Conservation (phyloP, 2,329 filamentous ascomycete genomes). For the Sphaerulina musiva region DNA sequence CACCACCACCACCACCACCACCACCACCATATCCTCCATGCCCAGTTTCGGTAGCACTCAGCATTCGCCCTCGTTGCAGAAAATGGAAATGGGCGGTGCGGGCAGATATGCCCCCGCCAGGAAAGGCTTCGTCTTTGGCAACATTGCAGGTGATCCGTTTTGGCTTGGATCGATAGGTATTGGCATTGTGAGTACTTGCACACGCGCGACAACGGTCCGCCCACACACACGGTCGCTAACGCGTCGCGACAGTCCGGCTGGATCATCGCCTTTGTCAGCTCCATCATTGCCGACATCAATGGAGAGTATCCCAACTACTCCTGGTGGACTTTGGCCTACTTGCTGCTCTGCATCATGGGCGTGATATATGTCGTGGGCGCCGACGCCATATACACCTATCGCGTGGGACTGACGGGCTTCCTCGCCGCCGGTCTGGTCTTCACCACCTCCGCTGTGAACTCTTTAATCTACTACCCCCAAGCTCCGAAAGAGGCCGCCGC, state of each 20-base stretch:
- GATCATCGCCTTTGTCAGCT: slow-evolving; percentile 85
- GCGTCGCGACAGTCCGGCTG: slow-evolving; percentile 67
- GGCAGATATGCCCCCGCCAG: slow-evolving; percentile 34
- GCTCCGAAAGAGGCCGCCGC: slow-evolving; percentile 71
- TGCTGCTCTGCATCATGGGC: slow-evolving; percentile 73
- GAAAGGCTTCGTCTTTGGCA: slow-evolving; percentile 63
- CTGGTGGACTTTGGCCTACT: slow-evolving; percentile 88
- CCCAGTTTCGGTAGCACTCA: slow-evolving; percentile 24
- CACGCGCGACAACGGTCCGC: not conserved
- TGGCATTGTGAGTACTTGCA: slow-evolving; percentile 60
- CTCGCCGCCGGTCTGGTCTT: slow-evolving; percentile 76
- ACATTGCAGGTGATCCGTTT: slow-evolving; percentile 94
- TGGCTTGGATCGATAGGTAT: slow-evolving; percentile 92
- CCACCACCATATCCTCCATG: slow-evolving; percentile 19
- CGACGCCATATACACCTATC: slow-evolving; percentile 78
- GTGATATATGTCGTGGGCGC: slow-evolving; percentile 78
- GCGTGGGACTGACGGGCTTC: slow-evolving; percentile 87
- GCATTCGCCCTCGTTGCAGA: slow-evolving; percentile 26
- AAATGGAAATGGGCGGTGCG: slow-evolving; percentile 29
- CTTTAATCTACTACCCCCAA: slow-evolving; percentile 68
- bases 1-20: not conserved
- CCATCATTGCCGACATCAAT: slow-evolving; percentile 62
- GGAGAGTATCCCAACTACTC: slow-evolving; percentile 70
- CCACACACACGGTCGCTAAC: slow-evolving; percentile 11
- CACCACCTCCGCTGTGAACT: slow-evolving; percentile 78